phyloP scores from a whole-genome alignment of 2,329 filamentous ascomycete species.

The Magnaporthales sp. region DNA sequence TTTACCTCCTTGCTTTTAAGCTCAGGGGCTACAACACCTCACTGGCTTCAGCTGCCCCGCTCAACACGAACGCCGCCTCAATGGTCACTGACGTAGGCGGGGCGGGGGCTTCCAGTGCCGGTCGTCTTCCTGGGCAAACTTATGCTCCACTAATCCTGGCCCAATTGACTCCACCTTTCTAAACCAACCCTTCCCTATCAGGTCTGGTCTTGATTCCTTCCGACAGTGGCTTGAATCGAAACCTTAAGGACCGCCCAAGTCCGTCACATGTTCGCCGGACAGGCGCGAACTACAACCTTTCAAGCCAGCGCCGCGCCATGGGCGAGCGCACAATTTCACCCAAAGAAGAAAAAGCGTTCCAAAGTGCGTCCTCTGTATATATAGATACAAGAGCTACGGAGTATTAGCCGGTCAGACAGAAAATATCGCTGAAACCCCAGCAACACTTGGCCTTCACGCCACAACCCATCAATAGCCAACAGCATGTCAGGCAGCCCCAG shows the following conservation, averaged over 20 bases:
- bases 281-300: neutral
- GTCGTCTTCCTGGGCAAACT: neutral
- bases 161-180: neutral
- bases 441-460: neutral
- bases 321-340: neutral
- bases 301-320: neutral
- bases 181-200: neutral
- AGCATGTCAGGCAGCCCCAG: neutral
- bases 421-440: neutral
- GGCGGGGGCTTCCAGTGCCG: neutral
- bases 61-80: neutral
- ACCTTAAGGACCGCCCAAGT: neutral
- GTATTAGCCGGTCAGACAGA: neutral
- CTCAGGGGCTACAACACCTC: neutral
- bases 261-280: neutral
- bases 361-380: neutral
- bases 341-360: neutral
- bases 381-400: neutral
- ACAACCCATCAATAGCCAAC: neutral
- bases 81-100: neutral
- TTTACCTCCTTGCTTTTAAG: neutral
- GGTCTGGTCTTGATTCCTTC: neutral
- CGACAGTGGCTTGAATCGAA: neutral
- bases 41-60: slow-evolving; percentile 1
- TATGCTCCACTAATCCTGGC: neutral